Evolutionary conservation across 2,329 filamentous ascomycete genomes (phyloP).

Genomic region (Ceratocystis diversiconidia): DNA sequence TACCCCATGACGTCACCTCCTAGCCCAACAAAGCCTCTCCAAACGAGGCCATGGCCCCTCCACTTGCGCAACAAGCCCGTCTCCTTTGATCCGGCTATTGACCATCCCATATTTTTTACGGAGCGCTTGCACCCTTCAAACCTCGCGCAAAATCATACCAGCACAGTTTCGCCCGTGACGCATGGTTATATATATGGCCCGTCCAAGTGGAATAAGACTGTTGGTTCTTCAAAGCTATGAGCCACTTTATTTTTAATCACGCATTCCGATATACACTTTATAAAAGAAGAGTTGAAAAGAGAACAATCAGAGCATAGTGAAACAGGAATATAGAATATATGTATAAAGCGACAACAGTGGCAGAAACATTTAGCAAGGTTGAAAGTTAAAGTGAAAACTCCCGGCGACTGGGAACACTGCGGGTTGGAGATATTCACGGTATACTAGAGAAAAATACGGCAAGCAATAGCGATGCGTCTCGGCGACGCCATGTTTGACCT

Average conservation of each 20-base stretch:
- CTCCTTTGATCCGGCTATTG: conserved; percentile 11
- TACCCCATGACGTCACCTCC: neutral
- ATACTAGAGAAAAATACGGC: too few relatives aligned
- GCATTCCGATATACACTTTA: too few relatives aligned
- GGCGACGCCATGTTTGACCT: too few relatives aligned
- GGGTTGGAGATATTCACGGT: neutral
- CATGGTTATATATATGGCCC: conserved; percentile 13
- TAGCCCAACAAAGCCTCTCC: neutral
- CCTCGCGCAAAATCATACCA: neutral
- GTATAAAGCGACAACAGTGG: neutral
- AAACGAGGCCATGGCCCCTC: neutral
- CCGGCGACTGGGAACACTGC: conserved; percentile 2
- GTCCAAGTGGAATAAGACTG: neutral
- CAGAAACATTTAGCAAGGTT: neutral
- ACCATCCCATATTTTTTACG: conserved; percentile 17
- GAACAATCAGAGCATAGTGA: neutral
- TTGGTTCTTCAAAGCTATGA: conserved; percentile 10
- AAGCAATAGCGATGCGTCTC: too few relatives aligned
- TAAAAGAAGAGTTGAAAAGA: neutral
- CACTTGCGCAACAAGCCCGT: neutral
- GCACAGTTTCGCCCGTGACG: conserved; percentile 9
- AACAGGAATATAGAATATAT: neutral
- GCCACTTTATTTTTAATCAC: neutral
- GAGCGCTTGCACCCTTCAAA: neutral
- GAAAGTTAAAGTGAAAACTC: neutral